Evolutionary conservation across 495 filamentous ascomycete species (phyloP).

Genomic region (Penicillium simplicissimum): DNA sequence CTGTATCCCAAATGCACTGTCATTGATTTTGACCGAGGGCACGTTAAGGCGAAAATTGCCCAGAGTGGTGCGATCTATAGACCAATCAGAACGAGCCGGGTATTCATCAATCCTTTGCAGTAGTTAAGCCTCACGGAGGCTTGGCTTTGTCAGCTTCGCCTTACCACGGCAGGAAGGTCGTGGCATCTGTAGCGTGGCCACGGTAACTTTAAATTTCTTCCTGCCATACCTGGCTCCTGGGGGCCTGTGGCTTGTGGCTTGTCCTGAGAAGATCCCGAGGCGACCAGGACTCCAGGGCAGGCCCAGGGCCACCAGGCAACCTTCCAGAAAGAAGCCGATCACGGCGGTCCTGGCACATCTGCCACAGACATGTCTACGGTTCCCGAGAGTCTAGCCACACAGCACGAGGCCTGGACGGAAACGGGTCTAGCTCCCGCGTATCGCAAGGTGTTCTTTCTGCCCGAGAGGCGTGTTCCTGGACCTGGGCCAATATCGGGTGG

Average conservation of each 20-base stretch:
- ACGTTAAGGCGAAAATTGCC: background rate
- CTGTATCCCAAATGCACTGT: background rate
- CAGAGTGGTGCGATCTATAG: background rate
- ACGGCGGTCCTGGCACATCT: conserved; percentile 9
- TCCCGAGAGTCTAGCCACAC: background rate
- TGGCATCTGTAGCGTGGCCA: background rate
- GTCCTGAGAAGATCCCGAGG: background rate
- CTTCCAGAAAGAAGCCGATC: conserved; percentile 13
- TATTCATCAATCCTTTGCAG: background rate
- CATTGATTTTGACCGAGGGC: background rate
- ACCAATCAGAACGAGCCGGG: background rate
- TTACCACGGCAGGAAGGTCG: conserved; percentile 1
- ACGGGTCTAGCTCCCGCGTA: conserved; percentile 14
- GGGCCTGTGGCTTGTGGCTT: background rate
- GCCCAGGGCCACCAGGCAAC: no score
- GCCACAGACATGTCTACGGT: background rate
- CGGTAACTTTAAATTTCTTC: background rate
- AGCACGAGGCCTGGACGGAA: background rate
- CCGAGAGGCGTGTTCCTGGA: background rate
- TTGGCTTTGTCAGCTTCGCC: background rate
- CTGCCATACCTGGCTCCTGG: background rate
- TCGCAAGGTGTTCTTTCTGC: background rate
- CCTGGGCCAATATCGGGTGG: background rate
- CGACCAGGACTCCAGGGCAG: no score
- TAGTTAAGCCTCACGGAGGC: background rate